phyloP scores from a whole-genome alignment of 345 rosid species.

The Aquilaria yunnanensis region DNA sequence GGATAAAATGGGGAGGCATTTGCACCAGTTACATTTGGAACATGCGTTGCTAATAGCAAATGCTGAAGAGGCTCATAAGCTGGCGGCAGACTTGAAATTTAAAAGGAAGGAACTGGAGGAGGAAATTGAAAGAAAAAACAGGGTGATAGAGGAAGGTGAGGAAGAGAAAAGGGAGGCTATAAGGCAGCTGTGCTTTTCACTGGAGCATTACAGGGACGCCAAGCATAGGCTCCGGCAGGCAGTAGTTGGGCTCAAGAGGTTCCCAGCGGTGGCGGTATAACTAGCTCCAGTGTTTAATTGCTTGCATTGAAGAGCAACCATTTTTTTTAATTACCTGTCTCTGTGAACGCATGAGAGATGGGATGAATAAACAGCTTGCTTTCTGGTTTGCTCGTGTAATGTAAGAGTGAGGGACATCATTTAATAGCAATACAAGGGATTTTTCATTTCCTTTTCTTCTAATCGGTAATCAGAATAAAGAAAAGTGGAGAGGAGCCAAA shows the following conservation, averaged over 20 bases:
- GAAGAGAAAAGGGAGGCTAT: conserved; percentile 63
- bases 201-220: conserved; percentile 45
- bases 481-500: no score
- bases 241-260: conserved; percentile 22
- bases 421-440: no score
- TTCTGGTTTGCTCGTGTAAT: no score
- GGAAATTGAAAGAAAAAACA: conserved; percentile 37
- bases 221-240: conserved; percentile 36
- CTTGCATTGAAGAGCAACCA: no score
- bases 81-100: conserved; percentile 27
- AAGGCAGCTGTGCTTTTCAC: conserved; percentile 51
- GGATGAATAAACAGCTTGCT: no score
- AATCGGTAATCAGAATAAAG: no score
- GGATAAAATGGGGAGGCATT: conserved; percentile 33
- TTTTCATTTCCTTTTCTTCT: no score
- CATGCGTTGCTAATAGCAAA: conserved; percentile 27
- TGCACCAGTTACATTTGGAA: conserved; percentile 41
- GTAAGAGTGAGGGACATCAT: no score
- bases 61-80: conserved; percentile 18
- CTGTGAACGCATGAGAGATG: no score
- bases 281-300: no score
- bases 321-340: no score
- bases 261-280: conserved; percentile 14
- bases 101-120: conserved; percentile 32
- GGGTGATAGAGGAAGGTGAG: conserved; percentile 33